phyloP scores from a whole-genome alignment of 768 basidiomycete genomes.

The Leucogyrophana mollusca region DNA sequence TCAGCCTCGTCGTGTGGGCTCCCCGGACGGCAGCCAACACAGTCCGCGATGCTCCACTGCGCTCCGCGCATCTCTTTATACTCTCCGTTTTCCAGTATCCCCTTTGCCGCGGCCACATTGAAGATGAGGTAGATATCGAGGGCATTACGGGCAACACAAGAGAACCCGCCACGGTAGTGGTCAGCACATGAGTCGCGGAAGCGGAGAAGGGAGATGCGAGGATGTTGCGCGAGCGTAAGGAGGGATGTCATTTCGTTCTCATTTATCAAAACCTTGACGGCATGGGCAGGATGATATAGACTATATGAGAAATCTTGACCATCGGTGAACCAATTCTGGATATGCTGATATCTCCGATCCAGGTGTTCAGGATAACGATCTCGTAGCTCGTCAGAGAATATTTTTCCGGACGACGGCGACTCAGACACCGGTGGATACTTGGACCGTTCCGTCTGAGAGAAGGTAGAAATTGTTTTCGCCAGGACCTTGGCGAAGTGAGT shows the following conservation, averaged over 20 bases:
- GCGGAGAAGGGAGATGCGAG: slow-evolving; percentile 24
- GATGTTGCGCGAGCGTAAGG: slow-evolving; percentile 38
- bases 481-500: slow-evolving; percentile 34
- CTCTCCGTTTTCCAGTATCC: slow-evolving; percentile 22
- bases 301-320: background rate
- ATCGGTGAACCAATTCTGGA: slow-evolving; percentile 33
- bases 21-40: no score
- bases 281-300: slow-evolving; percentile 1
- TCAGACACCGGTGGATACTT: slow-evolving; percentile 26
- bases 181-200: slow-evolving; percentile 8
- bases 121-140: slow-evolving; percentile 35
- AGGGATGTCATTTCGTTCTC: slow-evolving; percentile 32
- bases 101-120: slow-evolving; percentile 33
- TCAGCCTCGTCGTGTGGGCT: slow-evolving; percentile 34
- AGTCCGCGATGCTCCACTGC: slow-evolving; percentile 7
- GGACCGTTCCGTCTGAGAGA: slow-evolving; percentile 36
- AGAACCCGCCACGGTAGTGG: slow-evolving; percentile 30
- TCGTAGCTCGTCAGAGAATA: slow-evolving; percentile 31
- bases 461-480: slow-evolving; percentile 24
- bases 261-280: slow-evolving; percentile 34
- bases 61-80: slow-evolving; percentile 24
- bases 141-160: slow-evolving; percentile 27
- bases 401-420: slow-evolving; percentile 13
- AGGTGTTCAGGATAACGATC: slow-evolving; percentile 30
- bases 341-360: slow-evolving; percentile 25